Base-by-base conservation (phyloP, 768 basidiomycete species). In the Pleurotus eryngii region DNA sequence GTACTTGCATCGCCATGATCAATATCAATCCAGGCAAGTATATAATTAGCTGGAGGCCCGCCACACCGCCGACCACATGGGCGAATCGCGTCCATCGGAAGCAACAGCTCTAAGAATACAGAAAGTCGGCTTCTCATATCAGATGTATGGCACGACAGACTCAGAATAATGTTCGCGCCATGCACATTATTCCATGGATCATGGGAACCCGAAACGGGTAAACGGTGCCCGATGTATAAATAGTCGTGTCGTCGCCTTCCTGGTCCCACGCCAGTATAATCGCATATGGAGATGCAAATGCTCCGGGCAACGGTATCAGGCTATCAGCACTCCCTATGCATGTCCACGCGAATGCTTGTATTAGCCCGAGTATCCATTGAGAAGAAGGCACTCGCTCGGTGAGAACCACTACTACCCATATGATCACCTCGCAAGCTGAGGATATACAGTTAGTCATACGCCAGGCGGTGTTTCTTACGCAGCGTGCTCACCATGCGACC, bases 381-480 rank as follows among this genome's bases (percentile, higher is more conserved):
- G 26, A 54, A 17, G 37, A 12, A 12, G 43, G 4, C 12, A 11
- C 35, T 54, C 43, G 22, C 39, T 40, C 51, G 37, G 26, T 22
- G 5, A 54, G 51, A 54, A 54, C 51, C 51, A 18, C 51, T 14
- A 22, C 39, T 4, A 12, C 39, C 51, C 51, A 54, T 54, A 54
- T 54, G 51, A 50, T 27, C 24, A 9, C n/a, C 15, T 14, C 18
- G 38, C 27, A 17, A 14, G 18, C n/a, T 14, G 22, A 39, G 14
- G 39, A 3, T 20, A 15, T 22, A 42, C 15, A 22, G 46, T 35
- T 35, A 35, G 30, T 35, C 30, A 35, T 35, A 35, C 30, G 30
- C 30, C 30, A 35, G 30, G 30, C 30, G 30, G 30, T 35, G 30
- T 11, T 17, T 54, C 15, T 9, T 42, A 22, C 24, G 7, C 35